phyloP scores from a whole-genome alignment of 805 yeast genomes.

The Scheffersomyces amazonensis region DNA sequence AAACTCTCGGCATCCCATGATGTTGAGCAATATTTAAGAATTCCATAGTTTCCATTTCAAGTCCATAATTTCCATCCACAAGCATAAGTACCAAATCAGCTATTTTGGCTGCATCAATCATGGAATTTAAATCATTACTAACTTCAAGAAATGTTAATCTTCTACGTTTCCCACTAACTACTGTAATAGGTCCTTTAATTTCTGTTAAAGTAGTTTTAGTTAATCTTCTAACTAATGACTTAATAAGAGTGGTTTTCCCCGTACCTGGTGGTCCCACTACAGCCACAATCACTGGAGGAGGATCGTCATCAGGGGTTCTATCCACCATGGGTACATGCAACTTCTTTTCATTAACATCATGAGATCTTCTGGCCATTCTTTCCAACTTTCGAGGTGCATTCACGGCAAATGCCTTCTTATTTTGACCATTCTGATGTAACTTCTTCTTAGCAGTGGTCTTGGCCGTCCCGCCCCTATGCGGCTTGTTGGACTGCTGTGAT shows the following conservation, averaged over 20 bases:
- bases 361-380: slow-evolving; percentile 77
- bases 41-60: slow-evolving; percentile 99
- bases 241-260: slow-evolving; percentile 90
- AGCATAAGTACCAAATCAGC: slow-evolving; percentile 87
- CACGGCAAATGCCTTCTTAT: slow-evolving; percentile 44
- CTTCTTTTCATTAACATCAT: slow-evolving; percentile 78
- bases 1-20: slow-evolving; percentile 97
- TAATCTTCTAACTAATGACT: slow-evolving; percentile 81
- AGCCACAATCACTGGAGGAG: slow-evolving; percentile 94
- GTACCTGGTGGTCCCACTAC: slow-evolving; percentile 99
- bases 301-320: slow-evolving; percentile 94
- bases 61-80: slow-evolving; percentile 96
- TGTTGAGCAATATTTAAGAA: slow-evolving; percentile 93
- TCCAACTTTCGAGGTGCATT: slow-evolving; percentile 78
- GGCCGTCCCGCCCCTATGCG: slow-evolving; percentile 61
- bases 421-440: slow-evolving; percentile 77
- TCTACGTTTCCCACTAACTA: slow-evolving; percentile 92
- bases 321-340: slow-evolving; percentile 97
- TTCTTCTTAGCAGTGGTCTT: slow-evolving; percentile 74
- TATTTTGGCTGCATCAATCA: slow-evolving; percentile 94
- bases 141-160: slow-evolving; percentile 92
- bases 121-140: slow-evolving; percentile 85
- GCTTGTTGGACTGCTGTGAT: slow-evolving; percentile 67
- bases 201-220: slow-evolving; percentile 85
- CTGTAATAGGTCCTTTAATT: slow-evolving; percentile 93